Evolutionary conservation across 306 rosid species (phyloP).

Genomic region (Lathyrus tuberosus): DNA sequence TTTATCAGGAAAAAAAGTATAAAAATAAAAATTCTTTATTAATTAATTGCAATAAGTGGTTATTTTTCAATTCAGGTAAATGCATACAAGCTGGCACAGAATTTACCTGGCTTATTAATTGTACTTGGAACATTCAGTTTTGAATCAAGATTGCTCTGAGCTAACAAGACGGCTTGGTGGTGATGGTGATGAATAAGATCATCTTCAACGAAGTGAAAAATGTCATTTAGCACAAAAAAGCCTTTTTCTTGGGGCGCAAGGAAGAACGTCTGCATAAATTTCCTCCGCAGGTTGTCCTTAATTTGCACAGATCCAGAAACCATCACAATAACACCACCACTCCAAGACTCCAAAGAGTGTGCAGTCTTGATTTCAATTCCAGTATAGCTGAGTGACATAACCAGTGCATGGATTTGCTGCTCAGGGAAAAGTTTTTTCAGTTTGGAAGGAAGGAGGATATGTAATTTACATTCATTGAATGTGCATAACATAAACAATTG

Average conservation of each 20-base stretch:
- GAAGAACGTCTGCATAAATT: constrained; percentile 89
- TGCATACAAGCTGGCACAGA: constrained; percentile 16
- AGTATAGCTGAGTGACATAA: constrained; percentile 80
- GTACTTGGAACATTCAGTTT: constrained; percentile 53
- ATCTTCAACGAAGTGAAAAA: constrained; percentile 85
- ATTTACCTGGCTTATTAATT: constrained; percentile 70
- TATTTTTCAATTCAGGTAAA: background rate
- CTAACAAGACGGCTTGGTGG: constrained; percentile 73
- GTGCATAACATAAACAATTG: constrained; percentile 35
- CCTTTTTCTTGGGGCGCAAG: constrained; percentile 99
- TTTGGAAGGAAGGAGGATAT: background rate
- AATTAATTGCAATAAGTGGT: background rate
- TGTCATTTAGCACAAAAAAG: constrained; percentile 82
- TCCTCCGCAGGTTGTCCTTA: constrained; percentile 71
- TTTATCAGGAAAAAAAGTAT: background rate
- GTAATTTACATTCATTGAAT: constrained; percentile 28
- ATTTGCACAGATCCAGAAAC: constrained; percentile 87
- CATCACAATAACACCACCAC: constrained; percentile 89
- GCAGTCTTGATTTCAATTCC: constrained; percentile 92
- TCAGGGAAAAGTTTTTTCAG: constrained; percentile 36
- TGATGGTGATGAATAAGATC: constrained; percentile 72
- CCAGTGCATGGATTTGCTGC: constrained; percentile 92
- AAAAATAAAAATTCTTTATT: too few relatives aligned
- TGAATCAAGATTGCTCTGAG: constrained; percentile 70
- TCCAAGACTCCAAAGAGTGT: constrained; percentile 90